phyloP scores from a whole-genome alignment of 306 rosid species.

The Purshia tridentata region DNA sequence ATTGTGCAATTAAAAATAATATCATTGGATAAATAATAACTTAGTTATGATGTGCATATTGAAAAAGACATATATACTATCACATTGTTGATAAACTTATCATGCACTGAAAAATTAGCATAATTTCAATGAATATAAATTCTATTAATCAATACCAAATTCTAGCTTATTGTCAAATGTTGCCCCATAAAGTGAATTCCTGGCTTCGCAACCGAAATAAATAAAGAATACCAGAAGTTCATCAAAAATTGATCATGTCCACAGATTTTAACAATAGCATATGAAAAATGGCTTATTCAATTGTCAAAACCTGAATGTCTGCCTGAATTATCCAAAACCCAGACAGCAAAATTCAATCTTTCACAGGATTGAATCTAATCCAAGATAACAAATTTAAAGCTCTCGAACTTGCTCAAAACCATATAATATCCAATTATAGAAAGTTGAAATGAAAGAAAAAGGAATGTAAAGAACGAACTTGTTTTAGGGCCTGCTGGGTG shows the following conservation, averaged over 20 bases:
- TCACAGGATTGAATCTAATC: neutral
- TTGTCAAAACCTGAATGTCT: neutral
- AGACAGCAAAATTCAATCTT: constrained; percentile 3
- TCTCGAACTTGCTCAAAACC: neutral
- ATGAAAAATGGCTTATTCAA: neutral
- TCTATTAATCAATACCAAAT: too few relatives aligned
- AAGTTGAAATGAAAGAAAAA: neutral
- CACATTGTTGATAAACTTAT: too few relatives aligned
- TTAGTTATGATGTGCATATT: too few relatives aligned
- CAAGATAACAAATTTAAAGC: too few relatives aligned
- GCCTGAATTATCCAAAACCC: neutral
- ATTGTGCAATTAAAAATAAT: neutral
- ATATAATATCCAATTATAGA: neutral
- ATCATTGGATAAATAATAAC: neutral
- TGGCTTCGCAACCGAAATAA: neutral
- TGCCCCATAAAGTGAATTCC: neutral
- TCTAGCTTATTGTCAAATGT: neutral
- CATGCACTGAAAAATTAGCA: neutral
- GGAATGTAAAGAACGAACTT: constrained; percentile 5
- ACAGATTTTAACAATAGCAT: neutral
- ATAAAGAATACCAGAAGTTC: neutral
- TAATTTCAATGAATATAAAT: neutral
- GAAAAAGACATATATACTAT: too few relatives aligned
- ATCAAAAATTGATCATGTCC: neutral
- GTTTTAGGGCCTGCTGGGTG: constrained; percentile 33